Evolutionary conservation across 2,329 filamentous ascomycete species (phyloP).

Genomic region (Penicillium thymicola): DNA sequence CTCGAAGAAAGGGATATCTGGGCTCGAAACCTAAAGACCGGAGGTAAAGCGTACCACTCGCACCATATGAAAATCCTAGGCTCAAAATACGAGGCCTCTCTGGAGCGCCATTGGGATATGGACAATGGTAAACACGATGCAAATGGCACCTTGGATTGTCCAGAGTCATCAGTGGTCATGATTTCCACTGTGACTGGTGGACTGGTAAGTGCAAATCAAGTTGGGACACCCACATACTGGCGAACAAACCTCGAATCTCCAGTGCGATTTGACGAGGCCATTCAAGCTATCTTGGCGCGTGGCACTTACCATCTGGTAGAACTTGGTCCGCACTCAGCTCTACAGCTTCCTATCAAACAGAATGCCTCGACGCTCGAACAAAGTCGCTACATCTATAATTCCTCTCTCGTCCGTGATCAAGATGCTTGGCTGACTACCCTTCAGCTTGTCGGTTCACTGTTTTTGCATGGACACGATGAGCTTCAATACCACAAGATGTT

Average conservation of each 20-base stretch:
- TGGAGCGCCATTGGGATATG: neutral
- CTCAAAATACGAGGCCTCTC: neutral
- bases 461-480: constrained; percentile 5
- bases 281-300: neutral
- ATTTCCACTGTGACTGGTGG: neutral
- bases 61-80: neutral
- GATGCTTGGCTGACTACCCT: neutral
- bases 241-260: neutral
- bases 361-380: neutral
- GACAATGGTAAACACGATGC: neutral
- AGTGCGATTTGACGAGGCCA: neutral
- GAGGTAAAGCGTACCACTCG: neutral
- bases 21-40: neutral
- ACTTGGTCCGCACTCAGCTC: neutral
- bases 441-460: constrained; percentile 24
- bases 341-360: neutral
- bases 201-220: neutral
- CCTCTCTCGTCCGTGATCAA: constrained; percentile 35
- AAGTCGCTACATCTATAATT: constrained; percentile 39
- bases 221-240: neutral
- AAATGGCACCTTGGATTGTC: neutral
- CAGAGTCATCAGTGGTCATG: neutral
- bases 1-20: neutral
- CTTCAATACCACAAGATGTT: neutral
- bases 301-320: neutral